phyloP scores from a whole-genome alignment of 306 rosid species.

The Lupinus albus region DNA sequence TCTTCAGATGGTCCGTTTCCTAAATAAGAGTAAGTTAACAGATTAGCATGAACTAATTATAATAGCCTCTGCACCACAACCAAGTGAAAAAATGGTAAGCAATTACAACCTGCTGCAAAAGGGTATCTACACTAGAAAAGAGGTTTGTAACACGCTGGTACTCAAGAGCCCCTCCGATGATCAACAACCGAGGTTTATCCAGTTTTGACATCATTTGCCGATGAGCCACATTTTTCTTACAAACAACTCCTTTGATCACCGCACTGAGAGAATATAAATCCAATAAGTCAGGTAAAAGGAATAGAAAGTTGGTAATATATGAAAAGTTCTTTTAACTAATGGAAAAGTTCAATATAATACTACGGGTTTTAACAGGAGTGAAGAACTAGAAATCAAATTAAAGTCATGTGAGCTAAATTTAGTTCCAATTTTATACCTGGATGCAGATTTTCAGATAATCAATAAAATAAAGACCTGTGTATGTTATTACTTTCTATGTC shows the following conservation, averaged over 20 bases:
- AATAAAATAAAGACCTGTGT: constrained; percentile 3
- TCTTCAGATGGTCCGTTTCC: constrained; percentile 98
- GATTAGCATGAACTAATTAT: constrained; percentile 30
- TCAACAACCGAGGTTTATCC: constrained; percentile 74
- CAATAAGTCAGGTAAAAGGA: constrained; percentile 38
- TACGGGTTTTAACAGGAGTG: constrained; percentile 2
- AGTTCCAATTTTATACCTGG: constrained; percentile 11
- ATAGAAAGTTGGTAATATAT: constrained; percentile 18
- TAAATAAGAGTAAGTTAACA: constrained; percentile 43
- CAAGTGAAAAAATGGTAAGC: constrained; percentile 41
- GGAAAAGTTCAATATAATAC: constrained; percentile 20
- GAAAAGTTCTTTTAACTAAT: constrained; percentile 28
- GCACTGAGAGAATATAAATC: constrained; percentile 53
- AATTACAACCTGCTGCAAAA: constrained; percentile 91
- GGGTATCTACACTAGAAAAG: constrained; percentile 92
- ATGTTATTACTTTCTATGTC: constrained; percentile 1
- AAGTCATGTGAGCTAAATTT: constrained; percentile 5
- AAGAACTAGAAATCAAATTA: constrained; percentile 29
- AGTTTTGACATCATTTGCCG: constrained; percentile 81
- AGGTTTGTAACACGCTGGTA: constrained; percentile 87
- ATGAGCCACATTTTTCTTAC: constrained; percentile 95
- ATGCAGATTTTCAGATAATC: constrained; percentile 11
- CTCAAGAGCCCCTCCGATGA: constrained; percentile 98
- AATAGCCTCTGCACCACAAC: constrained; percentile 32
- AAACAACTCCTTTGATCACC: constrained; percentile 93